Conservation (phyloP, 805 yeast species). For the Nakazawaea populi region DNA sequence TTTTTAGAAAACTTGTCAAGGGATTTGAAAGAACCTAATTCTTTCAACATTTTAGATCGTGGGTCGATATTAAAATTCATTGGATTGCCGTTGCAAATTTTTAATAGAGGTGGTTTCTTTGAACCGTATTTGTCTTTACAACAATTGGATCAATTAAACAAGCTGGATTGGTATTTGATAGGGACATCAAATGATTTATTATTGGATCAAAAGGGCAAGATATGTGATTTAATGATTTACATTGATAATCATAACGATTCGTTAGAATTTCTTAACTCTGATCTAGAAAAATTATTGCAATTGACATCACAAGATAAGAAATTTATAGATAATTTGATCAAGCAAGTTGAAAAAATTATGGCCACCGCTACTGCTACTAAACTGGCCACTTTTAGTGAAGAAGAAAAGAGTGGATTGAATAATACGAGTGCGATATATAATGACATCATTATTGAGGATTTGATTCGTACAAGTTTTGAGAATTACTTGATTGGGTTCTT, state of each 20-base stretch:
- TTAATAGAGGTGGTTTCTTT: slow-evolving; percentile 83
- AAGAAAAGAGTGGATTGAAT: slow-evolving; percentile 7
- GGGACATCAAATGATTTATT: slow-evolving; percentile 88
- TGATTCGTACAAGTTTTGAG: slow-evolving; percentile 81
- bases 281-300: slow-evolving; percentile 36
- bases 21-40: slow-evolving; percentile 49
- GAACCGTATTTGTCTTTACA: slow-evolving; percentile 93
- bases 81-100: slow-evolving; percentile 84
- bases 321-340: slow-evolving; percentile 59
- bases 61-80: slow-evolving; percentile 70
- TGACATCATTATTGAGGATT: slow-evolving; percentile 52
- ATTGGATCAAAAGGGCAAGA: slow-evolving; percentile 51
- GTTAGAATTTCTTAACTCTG: slow-evolving; percentile 40
- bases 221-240: slow-evolving; percentile 70
- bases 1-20: slow-evolving; percentile 44
- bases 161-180: slow-evolving; percentile 56
- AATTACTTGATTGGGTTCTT: slow-evolving; percentile 79
- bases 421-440: slow-evolving; percentile 26
- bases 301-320: slow-evolving; percentile 61
- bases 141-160: slow-evolving; percentile 69
- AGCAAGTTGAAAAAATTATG: slow-evolving; percentile 34
- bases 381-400: background rate
- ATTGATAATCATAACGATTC: slow-evolving; percentile 41
- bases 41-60: slow-evolving; percentile 74
- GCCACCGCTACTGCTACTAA: background rate